These are phyloP conservation scores for Mycothermus thermophilus DNA, from an alignment of 495 filamentous ascomycete genomes.

Conservation along the genomic window DNA sequence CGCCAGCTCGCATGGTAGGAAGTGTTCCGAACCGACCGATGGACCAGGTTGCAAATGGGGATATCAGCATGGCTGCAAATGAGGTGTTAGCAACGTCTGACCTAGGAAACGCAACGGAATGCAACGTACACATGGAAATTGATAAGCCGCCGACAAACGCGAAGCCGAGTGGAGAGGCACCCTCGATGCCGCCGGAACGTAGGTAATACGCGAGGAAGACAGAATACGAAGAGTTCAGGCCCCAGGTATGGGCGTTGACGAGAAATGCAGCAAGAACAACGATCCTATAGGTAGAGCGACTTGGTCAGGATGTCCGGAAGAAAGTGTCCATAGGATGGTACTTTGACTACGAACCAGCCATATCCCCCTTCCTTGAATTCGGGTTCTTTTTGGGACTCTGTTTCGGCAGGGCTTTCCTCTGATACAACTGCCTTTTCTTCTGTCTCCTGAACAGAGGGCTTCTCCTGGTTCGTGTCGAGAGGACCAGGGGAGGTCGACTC, in stretches of 20 bases:
- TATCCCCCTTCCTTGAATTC: conserved; percentile 35
- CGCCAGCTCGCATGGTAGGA: conserved; percentile 44
- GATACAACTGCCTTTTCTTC: conserved; percentile 5
- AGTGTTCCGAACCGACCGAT: conserved; percentile 42
- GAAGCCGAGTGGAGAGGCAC: conserved; percentile 44
- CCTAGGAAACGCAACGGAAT: conserved; percentile 17
- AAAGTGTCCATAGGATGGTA: too few relatives aligned
- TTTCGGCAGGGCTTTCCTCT: conserved; percentile 11
- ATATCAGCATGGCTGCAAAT: conserved; percentile 45
- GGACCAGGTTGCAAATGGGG: conserved; percentile 49
- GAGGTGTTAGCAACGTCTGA: conserved; percentile 19
- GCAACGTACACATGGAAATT: conserved; percentile 35
- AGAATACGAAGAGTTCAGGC: conserved; percentile 48
- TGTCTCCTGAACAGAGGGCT: background rate
- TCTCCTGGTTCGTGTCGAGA: background rate
- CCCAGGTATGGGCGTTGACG: conserved; percentile 49
- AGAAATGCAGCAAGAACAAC: conserved; percentile 36
- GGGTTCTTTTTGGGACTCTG: conserved; percentile 10
- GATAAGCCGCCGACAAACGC: conserved; percentile 65
- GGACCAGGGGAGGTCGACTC: background rate
- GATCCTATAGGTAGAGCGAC: too few relatives aligned
- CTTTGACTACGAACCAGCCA: conserved; percentile 31
- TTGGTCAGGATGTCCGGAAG: too few relatives aligned
- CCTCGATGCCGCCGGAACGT: conserved; percentile 41
- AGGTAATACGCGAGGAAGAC: conserved; percentile 64